A percentile compares a stretch with the other conserved stretches of the same genome.
phyloP scores from a whole-genome alignment of 345 rosid genomes.

The Salix caprea region DNA sequence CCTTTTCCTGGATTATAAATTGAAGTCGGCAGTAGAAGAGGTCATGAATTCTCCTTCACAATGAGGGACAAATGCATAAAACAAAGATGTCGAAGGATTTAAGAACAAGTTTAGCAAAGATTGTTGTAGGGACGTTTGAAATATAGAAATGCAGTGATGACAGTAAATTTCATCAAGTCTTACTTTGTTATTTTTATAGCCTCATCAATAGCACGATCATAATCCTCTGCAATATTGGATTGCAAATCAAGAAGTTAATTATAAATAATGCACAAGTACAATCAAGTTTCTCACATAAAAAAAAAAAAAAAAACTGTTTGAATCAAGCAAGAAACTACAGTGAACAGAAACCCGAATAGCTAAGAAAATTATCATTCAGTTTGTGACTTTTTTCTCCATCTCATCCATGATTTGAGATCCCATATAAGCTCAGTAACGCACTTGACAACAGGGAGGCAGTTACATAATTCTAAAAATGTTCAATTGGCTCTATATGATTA shows the following conservation, averaged over 20 bases:
- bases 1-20: constrained; percentile 36
- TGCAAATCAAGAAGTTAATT: constrained; percentile 7
- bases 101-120: not conserved
- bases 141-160: not conserved
- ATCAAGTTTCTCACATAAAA: not conserved
- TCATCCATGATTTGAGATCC: not conserved
- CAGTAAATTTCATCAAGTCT: constrained; percentile 20
- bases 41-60: not conserved
- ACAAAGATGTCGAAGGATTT: not conserved
- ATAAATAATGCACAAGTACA: not conserved
- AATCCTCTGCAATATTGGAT: constrained; percentile 52
- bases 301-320: not conserved
- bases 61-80: not conserved
- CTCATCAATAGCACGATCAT: constrained; percentile 63
- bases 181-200: constrained; percentile 63
- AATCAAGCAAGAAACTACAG: not conserved
- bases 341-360: not conserved
- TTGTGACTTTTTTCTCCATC: not conserved
- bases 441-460: not conserved
- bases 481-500: not conserved
- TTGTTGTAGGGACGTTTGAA: not conserved
- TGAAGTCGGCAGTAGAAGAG: constrained; percentile 5
- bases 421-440: not conserved
- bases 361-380: not conserved
- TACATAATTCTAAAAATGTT: not conserved